Evolutionary conservation across 345 rosid genomes (phyloP).

Genomic region (Excoecaria cochinchinensis): DNA sequence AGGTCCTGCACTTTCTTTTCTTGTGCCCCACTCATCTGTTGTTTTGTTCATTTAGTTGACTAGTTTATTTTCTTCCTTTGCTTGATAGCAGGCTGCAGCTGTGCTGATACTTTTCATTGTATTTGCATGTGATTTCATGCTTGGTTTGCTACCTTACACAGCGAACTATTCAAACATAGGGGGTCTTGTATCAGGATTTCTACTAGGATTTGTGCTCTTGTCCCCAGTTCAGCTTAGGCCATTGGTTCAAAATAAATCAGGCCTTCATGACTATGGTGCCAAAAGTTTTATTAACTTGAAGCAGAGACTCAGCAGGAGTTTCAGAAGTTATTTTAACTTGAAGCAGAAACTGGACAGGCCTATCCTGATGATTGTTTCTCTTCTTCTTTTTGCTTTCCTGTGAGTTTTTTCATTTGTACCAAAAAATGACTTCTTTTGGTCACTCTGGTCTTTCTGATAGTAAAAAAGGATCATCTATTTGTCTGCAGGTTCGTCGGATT

Average conservation of each 20-base stretch:
- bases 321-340: conserved; percentile 11
- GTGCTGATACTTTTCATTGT: conserved; percentile 45
- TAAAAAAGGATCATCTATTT: conserved; percentile 11
- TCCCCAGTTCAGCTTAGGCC: conserved; percentile 57
- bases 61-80: conserved; percentile 16
- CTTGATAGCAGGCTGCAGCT: conserved; percentile 60
- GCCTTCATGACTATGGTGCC: conserved; percentile 43
- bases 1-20: conserved; percentile 44
- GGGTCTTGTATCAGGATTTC: conserved; percentile 68
- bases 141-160: conserved; percentile 72
- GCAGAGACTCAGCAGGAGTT: conserved; percentile 52
- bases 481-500: conserved; percentile 50
- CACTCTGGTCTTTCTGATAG: neutral
- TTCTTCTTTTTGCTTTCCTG: conserved; percentile 53
- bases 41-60: conserved; percentile 14
- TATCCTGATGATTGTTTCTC: conserved; percentile 51
- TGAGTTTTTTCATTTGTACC: conserved; percentile 36
- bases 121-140: conserved; percentile 48
- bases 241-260: conserved; percentile 43
- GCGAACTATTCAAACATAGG: conserved; percentile 76
- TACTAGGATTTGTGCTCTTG: conserved; percentile 68
- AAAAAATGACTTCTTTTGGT: conserved; percentile 2
- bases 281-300: conserved; percentile 41
- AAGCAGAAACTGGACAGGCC: conserved; percentile 74
- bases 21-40: neutral